Percentiles rank a stretch among this genome's conserved stretches.
Evolutionary conservation across 2,329 filamentous ascomycete genomes (phyloP).

Genomic region (Fusarium sacchari): DNA sequence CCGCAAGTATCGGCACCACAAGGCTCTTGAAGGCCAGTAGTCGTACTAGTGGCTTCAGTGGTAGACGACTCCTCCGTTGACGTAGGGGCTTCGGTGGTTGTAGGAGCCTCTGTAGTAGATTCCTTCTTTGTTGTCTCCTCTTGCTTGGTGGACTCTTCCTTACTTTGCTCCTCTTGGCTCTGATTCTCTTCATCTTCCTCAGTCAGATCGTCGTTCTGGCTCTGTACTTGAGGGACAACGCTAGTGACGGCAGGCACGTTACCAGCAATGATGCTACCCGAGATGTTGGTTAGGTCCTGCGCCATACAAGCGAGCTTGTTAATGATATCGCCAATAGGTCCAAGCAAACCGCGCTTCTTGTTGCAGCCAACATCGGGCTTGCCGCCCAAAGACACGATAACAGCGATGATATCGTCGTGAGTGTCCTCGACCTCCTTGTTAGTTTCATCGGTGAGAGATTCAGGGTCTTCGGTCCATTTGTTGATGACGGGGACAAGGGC

Average conservation of each 20-base stretch:
- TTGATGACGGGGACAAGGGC: conserved; percentile 30
- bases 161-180: conserved; percentile 10
- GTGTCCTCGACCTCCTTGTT: conserved; percentile 24
- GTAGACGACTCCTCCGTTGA: conserved; percentile 14
- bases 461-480: conserved; percentile 18
- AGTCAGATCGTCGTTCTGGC: conserved; percentile 21
- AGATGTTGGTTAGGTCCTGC: conserved; percentile 15
- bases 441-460: conserved; percentile 27
- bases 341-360: conserved; percentile 27
- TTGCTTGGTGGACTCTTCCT: conserved; percentile 25
- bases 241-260: conserved; percentile 23
- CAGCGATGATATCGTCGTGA: conserved; percentile 7
- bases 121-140: conserved; percentile 3
- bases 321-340: conserved; percentile 17
- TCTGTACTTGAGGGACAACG: not conserved
- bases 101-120: not conserved
- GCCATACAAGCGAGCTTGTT: conserved; percentile 29
- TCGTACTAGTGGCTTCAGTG: conserved; percentile 24
- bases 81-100: not conserved
- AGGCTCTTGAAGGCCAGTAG: not conserved
- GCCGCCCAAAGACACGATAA: conserved; percentile 21
- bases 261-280: conserved; percentile 3
- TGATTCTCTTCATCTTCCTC: conserved; percentile 7
- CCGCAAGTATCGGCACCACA: conserved; percentile 27
- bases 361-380: conserved; percentile 16